Evolutionary conservation across 805 yeast genomes (phyloP).

Genomic region (Candida golubevii): DNA sequence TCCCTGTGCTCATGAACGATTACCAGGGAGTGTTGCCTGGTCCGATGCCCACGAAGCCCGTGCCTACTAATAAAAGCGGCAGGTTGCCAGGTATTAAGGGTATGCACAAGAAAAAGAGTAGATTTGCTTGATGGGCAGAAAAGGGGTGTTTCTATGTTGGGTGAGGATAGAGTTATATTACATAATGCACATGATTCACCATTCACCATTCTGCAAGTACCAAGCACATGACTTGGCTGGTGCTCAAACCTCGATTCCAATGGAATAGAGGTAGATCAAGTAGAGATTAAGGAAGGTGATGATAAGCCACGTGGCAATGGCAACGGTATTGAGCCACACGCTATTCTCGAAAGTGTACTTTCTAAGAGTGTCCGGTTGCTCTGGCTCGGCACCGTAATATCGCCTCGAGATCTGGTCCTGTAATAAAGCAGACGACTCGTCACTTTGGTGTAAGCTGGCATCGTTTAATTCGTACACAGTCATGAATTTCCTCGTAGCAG

Average conservation of each 20-base stretch:
- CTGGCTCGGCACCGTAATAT: slow-evolving; percentile 7
- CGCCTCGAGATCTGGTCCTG: slow-evolving; percentile 6
- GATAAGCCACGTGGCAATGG: slow-evolving; percentile 38
- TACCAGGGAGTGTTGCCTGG: slow-evolving; percentile 81
- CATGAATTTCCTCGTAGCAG: slow-evolving; percentile 37
- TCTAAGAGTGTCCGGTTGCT: slow-evolving; percentile 7
- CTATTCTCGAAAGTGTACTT: slow-evolving; percentile 40
- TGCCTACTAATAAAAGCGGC: slow-evolving; percentile 15
- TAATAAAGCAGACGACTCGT: slow-evolving; percentile 9
- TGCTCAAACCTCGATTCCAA: slow-evolving; percentile 35
- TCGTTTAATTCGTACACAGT: slow-evolving; percentile 28
- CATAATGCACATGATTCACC: no score
- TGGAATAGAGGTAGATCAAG: slow-evolving; percentile 37
- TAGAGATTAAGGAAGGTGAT: slow-evolving; percentile 38
- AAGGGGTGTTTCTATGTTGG: no score
- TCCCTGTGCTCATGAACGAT: slow-evolving; percentile 71
- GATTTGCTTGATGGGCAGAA: neutral
- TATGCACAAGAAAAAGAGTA: slow-evolving; percentile 33
- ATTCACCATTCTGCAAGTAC: neutral
- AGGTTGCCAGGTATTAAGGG: slow-evolving; percentile 39
- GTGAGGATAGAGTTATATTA: no score
- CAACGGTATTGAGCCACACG: slow-evolving; percentile 25
- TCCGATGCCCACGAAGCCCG: slow-evolving; percentile 25
- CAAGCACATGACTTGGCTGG: no score
- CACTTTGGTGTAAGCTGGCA: neutral